Evolutionary conservation across 1,139 yeast species (phyloP).

Genomic region (Candida dubliniensis): DNA sequence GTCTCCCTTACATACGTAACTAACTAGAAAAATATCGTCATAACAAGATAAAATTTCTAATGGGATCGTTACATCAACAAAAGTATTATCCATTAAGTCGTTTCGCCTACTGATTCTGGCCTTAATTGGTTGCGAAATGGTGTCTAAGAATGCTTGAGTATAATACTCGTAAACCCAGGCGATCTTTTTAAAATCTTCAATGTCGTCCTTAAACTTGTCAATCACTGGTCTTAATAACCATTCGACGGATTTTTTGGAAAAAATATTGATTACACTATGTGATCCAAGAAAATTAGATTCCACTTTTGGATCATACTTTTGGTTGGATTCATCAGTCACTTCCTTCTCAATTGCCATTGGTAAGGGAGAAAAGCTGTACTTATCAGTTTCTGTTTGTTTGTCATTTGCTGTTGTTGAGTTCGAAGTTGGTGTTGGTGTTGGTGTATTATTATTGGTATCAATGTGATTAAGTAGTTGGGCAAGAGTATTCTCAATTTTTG

Average conservation of each 20-base stretch:
- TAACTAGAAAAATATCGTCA: constrained; percentile 8
- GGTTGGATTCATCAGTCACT: constrained; percentile 15
- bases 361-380: constrained; percentile 14
- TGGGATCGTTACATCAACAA: constrained; percentile 6
- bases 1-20: constrained; percentile 8
- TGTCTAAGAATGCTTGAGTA: constrained; percentile 10
- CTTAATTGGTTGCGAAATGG: constrained; percentile 11
- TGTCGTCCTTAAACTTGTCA: constrained; percentile 12
- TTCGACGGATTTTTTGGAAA: constrained; percentile 30
- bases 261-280: constrained; percentile 18
- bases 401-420: no score
- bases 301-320: constrained; percentile 24
- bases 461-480: constrained; percentile 8
- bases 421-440: no score
- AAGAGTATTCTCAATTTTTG: constrained; percentile 11
- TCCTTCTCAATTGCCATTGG: constrained; percentile 8
- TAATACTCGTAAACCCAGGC: constrained; percentile 13
- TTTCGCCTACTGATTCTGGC: constrained; percentile 6
- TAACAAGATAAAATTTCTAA: constrained; percentile 7
- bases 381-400: no score
- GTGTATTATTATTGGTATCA: constrained; percentile 1
- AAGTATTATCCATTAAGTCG: constrained; percentile 11
- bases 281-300: constrained; percentile 28
- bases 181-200: constrained; percentile 22
- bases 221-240: constrained; percentile 24